A percentile compares a stretch with the other conserved stretches of the same genome.
phyloP scores from a whole-genome alignment of 1,284 basidiomycete species.

The Cystobasidiaceae sp. region DNA sequence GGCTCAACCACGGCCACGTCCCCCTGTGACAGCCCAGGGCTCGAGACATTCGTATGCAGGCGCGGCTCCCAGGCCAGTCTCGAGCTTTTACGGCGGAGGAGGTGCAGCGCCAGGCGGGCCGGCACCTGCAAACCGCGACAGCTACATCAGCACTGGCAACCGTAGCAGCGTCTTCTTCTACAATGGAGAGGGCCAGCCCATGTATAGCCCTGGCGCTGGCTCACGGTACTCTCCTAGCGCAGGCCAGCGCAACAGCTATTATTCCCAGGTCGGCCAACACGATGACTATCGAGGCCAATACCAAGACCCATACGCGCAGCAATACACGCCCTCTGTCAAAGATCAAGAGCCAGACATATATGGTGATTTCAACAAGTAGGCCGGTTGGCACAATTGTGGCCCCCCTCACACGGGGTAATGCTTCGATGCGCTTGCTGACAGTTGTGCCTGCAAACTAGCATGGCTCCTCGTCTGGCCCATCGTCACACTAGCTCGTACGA shows the following conservation, averaged over 20 bases:
- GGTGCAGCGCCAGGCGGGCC: not conserved
- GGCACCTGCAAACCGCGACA: slow-evolving; percentile 15
- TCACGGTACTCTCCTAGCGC: not conserved
- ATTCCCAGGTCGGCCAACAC: not conserved
- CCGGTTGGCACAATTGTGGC: not conserved
- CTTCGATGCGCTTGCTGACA: too few species aligned
- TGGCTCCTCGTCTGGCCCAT: not conserved
- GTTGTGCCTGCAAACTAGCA: not conserved
- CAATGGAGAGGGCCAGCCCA: not conserved
- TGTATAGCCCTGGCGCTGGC: not conserved
- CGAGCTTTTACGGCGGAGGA: slow-evolving; percentile 22
- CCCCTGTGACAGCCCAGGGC: not conserved
- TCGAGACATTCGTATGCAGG: not conserved
- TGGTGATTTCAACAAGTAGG: slow-evolving; percentile 30
- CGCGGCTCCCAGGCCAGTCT: slow-evolving; percentile 6
- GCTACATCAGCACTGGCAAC: slow-evolving; percentile 25
- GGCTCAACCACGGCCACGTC: not conserved
- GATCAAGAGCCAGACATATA: slow-evolving; percentile 16
- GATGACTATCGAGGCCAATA: not conserved
- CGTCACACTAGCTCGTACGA: slow-evolving; percentile 2
- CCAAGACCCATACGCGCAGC: slow-evolving; percentile 4
- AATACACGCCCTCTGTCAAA: not conserved
- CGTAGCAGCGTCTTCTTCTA: slow-evolving; percentile 7
- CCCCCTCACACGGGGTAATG: too few species aligned
- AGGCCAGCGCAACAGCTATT: not conserved